Percentiles rank a stretch among this genome's conserved stretches.
phyloP scores from a whole-genome alignment of 1,139 yeast species.

The Ogataea hybrid region DNA sequence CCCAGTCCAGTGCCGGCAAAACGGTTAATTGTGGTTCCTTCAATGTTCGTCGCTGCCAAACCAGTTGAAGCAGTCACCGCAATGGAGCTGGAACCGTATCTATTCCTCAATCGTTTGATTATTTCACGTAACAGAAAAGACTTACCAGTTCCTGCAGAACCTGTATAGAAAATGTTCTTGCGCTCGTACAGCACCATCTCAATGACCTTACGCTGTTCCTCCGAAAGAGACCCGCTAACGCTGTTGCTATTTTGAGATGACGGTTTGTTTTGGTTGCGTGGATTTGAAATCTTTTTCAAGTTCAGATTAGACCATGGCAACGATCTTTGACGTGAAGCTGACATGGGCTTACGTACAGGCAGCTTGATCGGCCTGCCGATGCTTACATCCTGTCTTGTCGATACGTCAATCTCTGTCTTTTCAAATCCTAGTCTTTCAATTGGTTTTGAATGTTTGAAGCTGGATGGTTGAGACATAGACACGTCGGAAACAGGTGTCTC shows the following conservation, averaged over 20 bases:
- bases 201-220: slow-evolving; percentile 56
- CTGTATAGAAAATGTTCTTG: slow-evolving; percentile 65
- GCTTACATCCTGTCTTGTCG: neutral
- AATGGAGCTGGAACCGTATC: slow-evolving; percentile 47
- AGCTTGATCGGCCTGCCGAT: neutral
- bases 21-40: slow-evolving; percentile 78
- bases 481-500: neutral
- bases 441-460: slow-evolving; percentile 18
- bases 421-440: slow-evolving; percentile 11
- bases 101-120: slow-evolving; percentile 43
- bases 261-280: slow-evolving; percentile 13
- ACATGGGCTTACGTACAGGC: slow-evolving; percentile 8
- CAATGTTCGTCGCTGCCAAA: slow-evolving; percentile 83
- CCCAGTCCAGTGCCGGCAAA: slow-evolving; percentile 82
- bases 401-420: slow-evolving; percentile 6
- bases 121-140: slow-evolving; percentile 68
- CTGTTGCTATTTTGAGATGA: slow-evolving; percentile 1
- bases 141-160: slow-evolving; percentile 86
- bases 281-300: slow-evolving; percentile 16
- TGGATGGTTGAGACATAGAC: slow-evolving; percentile 1
- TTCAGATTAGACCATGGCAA: slow-evolving; percentile 17
- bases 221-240: slow-evolving; percentile 8
- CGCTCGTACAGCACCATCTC: slow-evolving; percentile 48
- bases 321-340: slow-evolving; percentile 15
- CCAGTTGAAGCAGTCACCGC: slow-evolving; percentile 94